These are phyloP conservation scores for Toxoplasma gondii DNA, from an alignment of 169 alveolate species.

Conservation along the genomic window DNA sequence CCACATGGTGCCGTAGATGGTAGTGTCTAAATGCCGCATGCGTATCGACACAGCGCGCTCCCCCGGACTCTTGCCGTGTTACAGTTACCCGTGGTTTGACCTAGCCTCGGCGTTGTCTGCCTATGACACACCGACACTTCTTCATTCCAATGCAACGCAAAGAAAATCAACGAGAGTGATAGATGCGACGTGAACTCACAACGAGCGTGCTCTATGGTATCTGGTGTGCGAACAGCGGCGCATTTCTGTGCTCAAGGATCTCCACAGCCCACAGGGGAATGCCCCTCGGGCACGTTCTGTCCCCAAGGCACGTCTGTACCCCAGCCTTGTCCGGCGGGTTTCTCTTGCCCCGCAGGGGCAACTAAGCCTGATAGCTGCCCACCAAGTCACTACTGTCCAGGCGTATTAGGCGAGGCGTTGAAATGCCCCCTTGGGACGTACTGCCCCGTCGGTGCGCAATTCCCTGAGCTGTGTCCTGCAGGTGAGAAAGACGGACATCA, in stretches of 20 bases:
- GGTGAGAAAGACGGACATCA: not conserved
- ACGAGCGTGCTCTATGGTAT: not conserved
- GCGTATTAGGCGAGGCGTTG: slow-evolving; percentile 14
- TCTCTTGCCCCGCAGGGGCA: slow-evolving; percentile 76
- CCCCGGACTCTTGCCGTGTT: too few relatives aligned
- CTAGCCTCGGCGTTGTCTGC: too few relatives aligned
- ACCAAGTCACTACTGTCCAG: slow-evolving; percentile 56
- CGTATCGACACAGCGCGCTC: too few relatives aligned
- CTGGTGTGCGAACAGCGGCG: not conserved
- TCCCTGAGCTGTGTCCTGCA: slow-evolving; percentile 9
- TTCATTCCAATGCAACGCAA: too few relatives aligned
- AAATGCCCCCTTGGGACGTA: slow-evolving; percentile 65
- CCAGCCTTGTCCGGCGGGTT: slow-evolving; percentile 74
- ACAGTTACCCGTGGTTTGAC: too few relatives aligned
- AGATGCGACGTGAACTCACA: not conserved
- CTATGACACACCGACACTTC: too few relatives aligned
- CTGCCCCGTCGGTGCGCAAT: slow-evolving; percentile 54
- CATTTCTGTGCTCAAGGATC: not conserved
- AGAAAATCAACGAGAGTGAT: too few relatives aligned
- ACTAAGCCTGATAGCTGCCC: slow-evolving; percentile 73
- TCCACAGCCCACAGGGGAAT: not conserved
- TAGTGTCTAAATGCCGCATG: too few relatives aligned
- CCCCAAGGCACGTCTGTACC: not conserved
- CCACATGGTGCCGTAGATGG: too few relatives aligned
- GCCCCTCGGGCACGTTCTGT: not conserved